These are phyloP conservation scores for Martensiomyces pterosporus DNA, from an alignment of 192 early-diverging fungal genomes.

Conservation along the genomic window DNA sequence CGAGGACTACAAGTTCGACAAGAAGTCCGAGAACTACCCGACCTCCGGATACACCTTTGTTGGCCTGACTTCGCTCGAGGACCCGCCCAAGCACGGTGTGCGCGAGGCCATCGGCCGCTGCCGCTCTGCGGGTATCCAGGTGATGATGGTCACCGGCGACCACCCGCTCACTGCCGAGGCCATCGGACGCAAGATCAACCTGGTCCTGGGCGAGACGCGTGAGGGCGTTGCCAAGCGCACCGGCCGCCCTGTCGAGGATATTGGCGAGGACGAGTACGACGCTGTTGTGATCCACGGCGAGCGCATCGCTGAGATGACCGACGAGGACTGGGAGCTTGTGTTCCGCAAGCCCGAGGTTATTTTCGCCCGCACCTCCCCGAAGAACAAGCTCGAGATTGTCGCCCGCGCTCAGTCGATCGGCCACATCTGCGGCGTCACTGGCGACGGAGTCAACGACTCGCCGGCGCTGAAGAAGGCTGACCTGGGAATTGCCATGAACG, in stretches of 20 bases:
- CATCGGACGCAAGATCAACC: constrained; percentile 94
- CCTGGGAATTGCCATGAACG: constrained; percentile 96
- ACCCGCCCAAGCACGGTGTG: constrained; percentile 98
- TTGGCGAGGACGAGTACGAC: constrained; percentile 77
- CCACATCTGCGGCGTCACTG: constrained; percentile 98
- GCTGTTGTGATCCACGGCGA: constrained; percentile 95
- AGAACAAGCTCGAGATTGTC: constrained; percentile 97
- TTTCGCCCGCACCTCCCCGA: constrained; percentile 94
- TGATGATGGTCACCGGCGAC: constrained; percentile 99
- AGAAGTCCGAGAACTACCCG: constrained; percentile 54
- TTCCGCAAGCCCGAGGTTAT: constrained; percentile 95
- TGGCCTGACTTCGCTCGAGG: constrained; percentile 87
- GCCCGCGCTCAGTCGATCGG: constrained; percentile 83
- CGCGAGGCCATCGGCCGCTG: constrained; percentile 94
- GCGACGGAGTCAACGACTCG: constrained; percentile 96
- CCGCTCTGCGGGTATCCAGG: constrained; percentile 88
- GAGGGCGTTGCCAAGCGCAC: constrained; percentile 68
- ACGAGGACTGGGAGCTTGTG: constrained; percentile 87
- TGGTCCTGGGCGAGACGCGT: constrained; percentile 87
- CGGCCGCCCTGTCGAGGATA: constrained; percentile 53
- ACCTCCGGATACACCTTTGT: constrained; percentile 64
- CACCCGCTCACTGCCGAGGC: constrained; percentile 94
- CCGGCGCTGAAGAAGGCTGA: constrained; percentile 96
- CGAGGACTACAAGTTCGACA: constrained; percentile 68
- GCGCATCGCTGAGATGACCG: constrained; percentile 72